A percentile compares a stretch with the other conserved stretches of the same genome.
phyloP scores from a whole-genome alignment of 73 alveolate genomes.

The Durusdinium trenchii region DNA sequence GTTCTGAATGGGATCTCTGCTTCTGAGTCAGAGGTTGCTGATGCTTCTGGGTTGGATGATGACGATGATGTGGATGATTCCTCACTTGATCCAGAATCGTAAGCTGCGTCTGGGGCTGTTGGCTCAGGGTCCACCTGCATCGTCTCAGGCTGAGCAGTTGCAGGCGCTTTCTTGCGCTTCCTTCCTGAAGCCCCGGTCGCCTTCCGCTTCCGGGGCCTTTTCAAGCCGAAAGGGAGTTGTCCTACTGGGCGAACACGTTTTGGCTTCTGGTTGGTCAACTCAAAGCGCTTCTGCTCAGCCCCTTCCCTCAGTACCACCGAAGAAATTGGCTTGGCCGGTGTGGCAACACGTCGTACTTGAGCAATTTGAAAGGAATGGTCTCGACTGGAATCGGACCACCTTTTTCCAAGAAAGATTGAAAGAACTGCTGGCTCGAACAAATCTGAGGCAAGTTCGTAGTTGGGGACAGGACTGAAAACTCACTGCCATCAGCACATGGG shows the following conservation, averaged over 20 bases:
- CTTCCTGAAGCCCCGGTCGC: background rate
- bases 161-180: background rate
- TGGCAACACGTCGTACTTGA: background rate
- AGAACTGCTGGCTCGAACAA: background rate
- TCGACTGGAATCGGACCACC: background rate
- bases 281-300: background rate
- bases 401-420: background rate
- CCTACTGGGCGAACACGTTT: background rate
- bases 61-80: background rate
- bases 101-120: background rate
- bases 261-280: background rate
- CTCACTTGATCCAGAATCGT: background rate
- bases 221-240: background rate
- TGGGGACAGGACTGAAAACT: background rate
- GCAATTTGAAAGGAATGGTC: background rate
- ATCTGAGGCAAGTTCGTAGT: no score
- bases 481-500: background rate
- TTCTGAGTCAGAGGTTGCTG: background rate
- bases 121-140: background rate
- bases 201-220: background rate
- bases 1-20: background rate
- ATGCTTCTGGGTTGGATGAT: background rate
- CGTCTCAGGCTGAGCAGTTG: background rate
- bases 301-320: background rate
- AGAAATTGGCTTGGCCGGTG: background rate